phyloP scores from a whole-genome alignment of 2,329 filamentous ascomycete species.

The Laburnicola sp. region DNA sequence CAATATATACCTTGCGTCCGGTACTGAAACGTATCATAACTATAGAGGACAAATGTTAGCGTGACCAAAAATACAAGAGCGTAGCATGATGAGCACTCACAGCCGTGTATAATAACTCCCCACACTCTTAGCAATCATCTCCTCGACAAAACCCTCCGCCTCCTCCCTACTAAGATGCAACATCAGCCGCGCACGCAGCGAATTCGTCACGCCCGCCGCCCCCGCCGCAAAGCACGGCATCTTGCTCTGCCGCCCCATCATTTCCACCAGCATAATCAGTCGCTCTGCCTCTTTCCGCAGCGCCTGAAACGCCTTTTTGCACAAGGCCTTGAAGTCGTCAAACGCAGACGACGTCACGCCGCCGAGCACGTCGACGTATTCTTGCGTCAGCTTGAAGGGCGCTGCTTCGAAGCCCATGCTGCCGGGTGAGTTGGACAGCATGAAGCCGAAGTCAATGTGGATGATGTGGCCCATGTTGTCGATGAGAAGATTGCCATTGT shows the following conservation, averaged over 20 bases:
- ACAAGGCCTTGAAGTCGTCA: constrained; percentile 74
- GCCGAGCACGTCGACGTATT: constrained; percentile 82
- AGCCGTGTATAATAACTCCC: constrained; percentile 86
- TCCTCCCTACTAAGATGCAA: constrained; percentile 81
- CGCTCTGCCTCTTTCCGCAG: constrained; percentile 77
- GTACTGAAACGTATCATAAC: constrained; percentile 86
- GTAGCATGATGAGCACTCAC: constrained; percentile 53
- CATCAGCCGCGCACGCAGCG: constrained; percentile 75
- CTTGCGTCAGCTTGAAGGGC: constrained; percentile 82
- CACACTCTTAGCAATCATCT: constrained; percentile 77
- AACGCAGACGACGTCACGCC: constrained; percentile 71
- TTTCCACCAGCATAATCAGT: constrained; percentile 77
- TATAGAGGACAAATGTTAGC: constrained; percentile 41
- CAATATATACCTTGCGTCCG: constrained; percentile 86
- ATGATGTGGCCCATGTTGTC: constrained; percentile 85
- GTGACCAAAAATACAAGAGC: background rate
- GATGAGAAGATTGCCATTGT: constrained; percentile 84
- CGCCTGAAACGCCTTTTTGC: constrained; percentile 83
- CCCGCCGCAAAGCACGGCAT: constrained; percentile 81
- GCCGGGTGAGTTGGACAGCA: constrained; percentile 83
- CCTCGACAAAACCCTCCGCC: constrained; percentile 79
- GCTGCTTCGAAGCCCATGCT: constrained; percentile 84
- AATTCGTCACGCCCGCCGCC: constrained; percentile 69
- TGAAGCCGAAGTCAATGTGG: constrained; percentile 88
- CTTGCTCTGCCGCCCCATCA: constrained; percentile 81